Percentiles rank a stretch among this genome's conserved stretches.
phyloP scores from a whole-genome alignment of 495 filamentous ascomycete species.

The Umbilicaria muhlenbergii region DNA sequence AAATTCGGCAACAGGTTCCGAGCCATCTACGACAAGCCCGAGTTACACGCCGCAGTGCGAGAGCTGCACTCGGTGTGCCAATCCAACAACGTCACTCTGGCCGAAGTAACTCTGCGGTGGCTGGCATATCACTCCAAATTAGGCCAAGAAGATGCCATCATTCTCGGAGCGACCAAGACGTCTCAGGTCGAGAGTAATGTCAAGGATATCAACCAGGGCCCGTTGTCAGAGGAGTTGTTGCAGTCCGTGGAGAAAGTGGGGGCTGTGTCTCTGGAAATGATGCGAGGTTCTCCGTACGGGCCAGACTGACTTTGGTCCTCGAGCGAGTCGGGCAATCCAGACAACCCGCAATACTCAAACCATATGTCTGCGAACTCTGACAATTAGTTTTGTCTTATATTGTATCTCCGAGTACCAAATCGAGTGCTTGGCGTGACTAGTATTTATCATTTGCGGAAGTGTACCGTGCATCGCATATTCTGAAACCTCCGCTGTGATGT shows the following conservation, averaged over 20 bases:
- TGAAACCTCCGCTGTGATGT: too few species aligned
- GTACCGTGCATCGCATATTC: too few species aligned
- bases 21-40: slow-evolving; percentile 12
- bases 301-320: too few species aligned
- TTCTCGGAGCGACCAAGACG: slow-evolving; percentile 20
- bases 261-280: too few species aligned
- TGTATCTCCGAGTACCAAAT: too few species aligned
- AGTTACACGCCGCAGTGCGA: slow-evolving; percentile 11
- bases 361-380: too few species aligned
- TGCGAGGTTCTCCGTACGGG: too few species aligned
- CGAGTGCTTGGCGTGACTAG: too few species aligned
- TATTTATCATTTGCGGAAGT: too few species aligned
- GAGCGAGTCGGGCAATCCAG: too few species aligned
- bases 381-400: too few species aligned
- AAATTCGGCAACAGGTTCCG: slow-evolving; percentile 4
- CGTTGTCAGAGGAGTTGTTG: slow-evolving; percentile 22
- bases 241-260: slow-evolving; percentile 9
- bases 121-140: slow-evolving; percentile 18
- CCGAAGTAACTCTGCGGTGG: slow-evolving; percentile 20
- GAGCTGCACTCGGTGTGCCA: slow-evolving; percentile 7
- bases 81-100: slow-evolving; percentile 10
- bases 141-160: slow-evolving; percentile 15
- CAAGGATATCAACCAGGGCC: slow-evolving; percentile 13
- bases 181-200: slow-evolving; percentile 19
- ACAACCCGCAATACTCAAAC: too few species aligned